Percentiles rank a stretch among this genome's conserved stretches.
phyloP scores from a whole-genome alignment of 2,329 filamentous ascomycete species.

The Aspergillus alliaceus region DNA sequence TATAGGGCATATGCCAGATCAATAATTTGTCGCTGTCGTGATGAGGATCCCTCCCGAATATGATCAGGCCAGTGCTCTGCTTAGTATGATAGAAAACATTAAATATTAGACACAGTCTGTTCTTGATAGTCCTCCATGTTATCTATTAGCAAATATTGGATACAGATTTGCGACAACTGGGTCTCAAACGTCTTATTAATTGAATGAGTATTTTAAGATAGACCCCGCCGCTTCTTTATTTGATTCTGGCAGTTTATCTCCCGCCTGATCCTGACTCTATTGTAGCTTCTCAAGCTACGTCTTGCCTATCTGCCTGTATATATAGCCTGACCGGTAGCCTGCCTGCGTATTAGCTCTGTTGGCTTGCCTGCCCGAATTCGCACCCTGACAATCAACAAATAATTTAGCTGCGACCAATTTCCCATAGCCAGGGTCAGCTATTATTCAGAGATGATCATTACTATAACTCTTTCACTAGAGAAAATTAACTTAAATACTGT shows the following conservation, averaged over 20 bases:
- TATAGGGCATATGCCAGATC: not conserved
- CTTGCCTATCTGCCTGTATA: too few species aligned
- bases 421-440: slow-evolving; percentile 42
- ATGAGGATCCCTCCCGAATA: not conserved
- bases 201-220: not conserved
- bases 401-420: slow-evolving; percentile 41
- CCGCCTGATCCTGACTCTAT: too few species aligned
- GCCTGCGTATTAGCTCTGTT: too few species aligned
- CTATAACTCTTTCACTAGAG: slow-evolving; percentile 23
- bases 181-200: not conserved
- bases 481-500: slow-evolving; percentile 23
- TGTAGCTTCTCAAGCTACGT: too few species aligned
- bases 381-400: slow-evolving; percentile 42
- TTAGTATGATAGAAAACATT: not conserved
- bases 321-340: too few species aligned
- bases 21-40: not conserved
- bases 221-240: too few species aligned
- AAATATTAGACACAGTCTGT: not conserved
- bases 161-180: not conserved
- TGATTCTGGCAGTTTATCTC: too few species aligned
- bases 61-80: not conserved
- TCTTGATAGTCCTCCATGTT: not conserved
- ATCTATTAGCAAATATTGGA: not conserved
- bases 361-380: too few species aligned
- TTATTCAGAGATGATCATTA: slow-evolving; percentile 39